phyloP scores from a whole-genome alignment of 192 early-diverging fungal species.

The Linnemannia schmuckeri region DNA sequence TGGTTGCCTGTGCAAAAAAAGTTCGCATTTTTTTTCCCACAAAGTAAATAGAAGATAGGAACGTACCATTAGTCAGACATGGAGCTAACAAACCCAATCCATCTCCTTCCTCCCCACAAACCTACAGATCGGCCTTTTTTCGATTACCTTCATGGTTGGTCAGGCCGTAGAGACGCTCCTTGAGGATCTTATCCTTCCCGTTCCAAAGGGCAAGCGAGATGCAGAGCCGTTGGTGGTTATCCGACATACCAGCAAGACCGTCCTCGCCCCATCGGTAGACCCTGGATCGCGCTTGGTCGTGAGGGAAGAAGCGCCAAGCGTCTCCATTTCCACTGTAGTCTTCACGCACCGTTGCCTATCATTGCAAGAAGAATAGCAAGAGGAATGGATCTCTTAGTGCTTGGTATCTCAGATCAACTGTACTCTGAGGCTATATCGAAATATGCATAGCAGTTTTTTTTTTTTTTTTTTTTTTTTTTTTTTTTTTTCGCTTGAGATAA shows the following conservation, averaged over 20 bases:
- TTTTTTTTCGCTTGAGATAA: no score
- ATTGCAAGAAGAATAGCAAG: background rate
- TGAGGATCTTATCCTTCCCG: conserved; percentile 47
- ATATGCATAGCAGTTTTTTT: background rate
- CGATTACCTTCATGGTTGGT: conserved; percentile 49
- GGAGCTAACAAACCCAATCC: background rate
- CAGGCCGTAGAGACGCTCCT: conserved; percentile 50
- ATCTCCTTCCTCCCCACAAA: background rate
- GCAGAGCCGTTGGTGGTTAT: conserved; percentile 54
- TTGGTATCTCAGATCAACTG: background rate
- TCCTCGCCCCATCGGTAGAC: conserved; percentile 55
- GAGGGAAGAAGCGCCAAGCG: conserved; percentile 48
- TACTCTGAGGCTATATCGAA: background rate
- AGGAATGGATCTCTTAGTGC: no score
- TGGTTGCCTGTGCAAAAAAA: conserved; percentile 35
- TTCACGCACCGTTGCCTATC: conserved; percentile 29
- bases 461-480: no score
- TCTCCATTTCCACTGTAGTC: conserved; percentile 52
- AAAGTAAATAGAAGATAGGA: background rate
- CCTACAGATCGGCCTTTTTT: background rate
- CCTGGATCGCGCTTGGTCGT: conserved; percentile 50
- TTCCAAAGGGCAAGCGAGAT: conserved; percentile 53
- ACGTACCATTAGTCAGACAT: background rate
- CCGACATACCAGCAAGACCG: conserved; percentile 43
- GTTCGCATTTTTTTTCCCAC: background rate